These are phyloP conservation scores for Schizosaccharomyces versatilis DNA, from an alignment of 1,139 yeast genomes.

Conservation along the genomic window DNA sequence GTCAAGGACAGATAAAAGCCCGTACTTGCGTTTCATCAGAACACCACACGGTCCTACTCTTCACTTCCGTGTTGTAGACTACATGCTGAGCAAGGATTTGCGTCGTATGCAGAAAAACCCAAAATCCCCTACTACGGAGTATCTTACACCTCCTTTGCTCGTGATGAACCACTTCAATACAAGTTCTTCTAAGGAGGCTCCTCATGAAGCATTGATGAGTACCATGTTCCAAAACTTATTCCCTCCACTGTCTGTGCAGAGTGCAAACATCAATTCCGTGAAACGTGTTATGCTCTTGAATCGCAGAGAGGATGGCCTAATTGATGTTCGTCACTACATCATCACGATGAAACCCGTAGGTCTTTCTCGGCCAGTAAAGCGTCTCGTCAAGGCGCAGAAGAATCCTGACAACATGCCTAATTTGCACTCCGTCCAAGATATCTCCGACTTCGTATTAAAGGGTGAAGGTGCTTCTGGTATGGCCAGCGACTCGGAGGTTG, in stretches of 20 bases:
- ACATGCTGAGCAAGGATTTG: conserved; percentile 72
- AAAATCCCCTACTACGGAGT: conserved; percentile 41
- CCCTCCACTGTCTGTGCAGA: conserved; percentile 75
- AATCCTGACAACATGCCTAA: conserved; percentile 43
- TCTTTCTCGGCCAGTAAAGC: conserved; percentile 57
- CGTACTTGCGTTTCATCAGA: conserved; percentile 59
- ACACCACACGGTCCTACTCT: conserved; percentile 90
- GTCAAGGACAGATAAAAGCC: conserved; percentile 61
- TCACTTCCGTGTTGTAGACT: conserved; percentile 54
- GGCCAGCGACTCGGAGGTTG: conserved; percentile 84
- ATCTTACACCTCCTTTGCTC: conserved; percentile 60
- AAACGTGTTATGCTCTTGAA: conserved; percentile 60
- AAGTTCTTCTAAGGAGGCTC: conserved; percentile 7
- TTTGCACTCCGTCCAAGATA: conserved; percentile 43
- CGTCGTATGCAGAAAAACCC: conserved; percentile 44
- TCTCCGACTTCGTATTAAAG: conserved; percentile 64
- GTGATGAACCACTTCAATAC: conserved; percentile 74
- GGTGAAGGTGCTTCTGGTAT: conserved; percentile 57
- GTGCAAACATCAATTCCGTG: conserved; percentile 48
- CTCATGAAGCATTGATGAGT: conserved; percentile 48
- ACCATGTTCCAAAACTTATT: conserved; percentile 89
- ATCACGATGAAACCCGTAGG: conserved; percentile 77
- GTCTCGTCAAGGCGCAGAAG: conserved; percentile 27
- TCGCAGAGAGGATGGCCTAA: conserved; percentile 42
- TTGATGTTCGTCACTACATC: conserved; percentile 75